Evolutionary conservation across 805 yeast species (phyloP), one percentile per base, ranked within the genome.

Genomic region (Myxozyma neotropica): DNA sequence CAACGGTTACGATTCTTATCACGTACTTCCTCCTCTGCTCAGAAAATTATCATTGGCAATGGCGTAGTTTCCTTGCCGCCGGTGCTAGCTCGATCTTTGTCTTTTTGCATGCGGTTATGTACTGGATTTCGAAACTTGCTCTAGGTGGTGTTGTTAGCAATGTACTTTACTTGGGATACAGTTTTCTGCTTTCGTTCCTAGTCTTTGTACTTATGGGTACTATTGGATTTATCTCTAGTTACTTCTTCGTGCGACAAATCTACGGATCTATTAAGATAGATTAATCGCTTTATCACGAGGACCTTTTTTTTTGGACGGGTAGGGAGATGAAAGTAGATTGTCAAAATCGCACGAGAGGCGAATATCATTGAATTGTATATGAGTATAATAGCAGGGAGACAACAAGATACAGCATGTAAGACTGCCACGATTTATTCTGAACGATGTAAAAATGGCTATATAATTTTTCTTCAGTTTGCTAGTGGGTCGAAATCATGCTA

Each of bases 1-100:
- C 87, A 13, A 79, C 92, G 60, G 90, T 91, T 31, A 86, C 97
- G 0, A 78, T 91, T 23, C 78, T 93, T 69, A 81, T 90, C 73
- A 83, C 87, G 27, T 94, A 94, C 74, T 87, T 89, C 77, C 82
- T 90, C 3, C 80, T 94, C 66, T 89, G 96, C 71, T 78, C 89
- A 52, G 99, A 94, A 72, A 89, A 94, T 74, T 92, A 95, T 79
- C 84, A 85, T 73, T 94, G 99, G 99, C 97, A 93, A 72, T 94
- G 99, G 99, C 85, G 92, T 73, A 83, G 96, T 2, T 75, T 89
- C 68, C 83, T 87, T 69, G 82, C 90, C 60, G 89, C 96, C 27
- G 97, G 96, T 44, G 95, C 97, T 33, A 87, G 96, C 72, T 81
- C 96, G 0, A 67, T 86, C 55, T 94, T 93, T 72, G 86, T 92